These are phyloP conservation scores for Oryza meridionalis DNA, from an alignment of 176 grass and related monocot species.

Conservation along the genomic window DNA sequence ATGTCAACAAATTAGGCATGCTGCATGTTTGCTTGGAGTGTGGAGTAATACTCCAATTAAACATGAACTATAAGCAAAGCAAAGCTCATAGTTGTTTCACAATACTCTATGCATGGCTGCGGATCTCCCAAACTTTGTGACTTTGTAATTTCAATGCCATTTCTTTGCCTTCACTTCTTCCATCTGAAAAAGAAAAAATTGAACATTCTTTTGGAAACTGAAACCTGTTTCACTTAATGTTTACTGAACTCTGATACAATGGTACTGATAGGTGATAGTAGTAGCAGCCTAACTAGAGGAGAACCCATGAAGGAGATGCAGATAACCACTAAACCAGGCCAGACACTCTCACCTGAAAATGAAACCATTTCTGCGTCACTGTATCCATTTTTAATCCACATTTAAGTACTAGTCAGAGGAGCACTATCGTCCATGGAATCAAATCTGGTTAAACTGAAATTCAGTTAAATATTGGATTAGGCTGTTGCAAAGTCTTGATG, in stretches of 20 bases:
- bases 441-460: neutral
- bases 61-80: slow-evolving; percentile 30
- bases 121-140: slow-evolving; percentile 43
- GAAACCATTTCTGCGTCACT: neutral
- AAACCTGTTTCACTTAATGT: neutral
- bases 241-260: neutral
- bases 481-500: slow-evolving; percentile 17
- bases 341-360: neutral
- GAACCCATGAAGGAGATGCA: no score
- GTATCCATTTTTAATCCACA: neutral
- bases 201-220: neutral
- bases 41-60: neutral
- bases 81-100: slow-evolving; percentile 8
- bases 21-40: slow-evolving; percentile 25
- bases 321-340: no score
- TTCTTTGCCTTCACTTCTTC: slow-evolving; percentile 4
- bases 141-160: neutral
- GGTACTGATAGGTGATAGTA: no score
- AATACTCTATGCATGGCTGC: slow-evolving; percentile 6
- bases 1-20: slow-evolving; percentile 52
- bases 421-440: neutral
- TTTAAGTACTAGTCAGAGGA: neutral
- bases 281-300: neutral
- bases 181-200: neutral
- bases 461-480: slow-evolving; percentile 26